Evolutionary conservation across 164 flowering plant genomes (phyloP).

Genomic region (Berberis vulgaris): DNA sequence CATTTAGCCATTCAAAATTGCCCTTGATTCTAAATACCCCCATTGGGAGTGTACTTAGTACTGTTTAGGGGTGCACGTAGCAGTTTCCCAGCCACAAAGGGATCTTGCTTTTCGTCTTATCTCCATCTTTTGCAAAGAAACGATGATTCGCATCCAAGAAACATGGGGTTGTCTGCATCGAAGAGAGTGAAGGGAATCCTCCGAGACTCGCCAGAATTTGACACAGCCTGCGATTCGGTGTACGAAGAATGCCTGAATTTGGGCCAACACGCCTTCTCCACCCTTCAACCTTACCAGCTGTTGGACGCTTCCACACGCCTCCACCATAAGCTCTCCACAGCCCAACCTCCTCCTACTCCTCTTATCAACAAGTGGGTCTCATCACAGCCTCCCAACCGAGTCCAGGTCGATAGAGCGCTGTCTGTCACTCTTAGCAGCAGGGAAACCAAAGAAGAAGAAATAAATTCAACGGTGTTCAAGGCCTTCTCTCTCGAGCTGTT

Average conservation of each 20-base stretch:
- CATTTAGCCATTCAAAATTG: too few species aligned
- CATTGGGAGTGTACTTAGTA: too few species aligned
- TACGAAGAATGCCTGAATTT: conserved; percentile 44
- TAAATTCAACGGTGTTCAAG: conserved; percentile 36
- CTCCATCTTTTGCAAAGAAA: too few species aligned
- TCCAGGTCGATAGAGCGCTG: conserved; percentile 52
- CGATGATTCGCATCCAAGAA: background rate
- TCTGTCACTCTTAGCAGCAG: conserved; percentile 7
- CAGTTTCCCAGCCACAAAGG: too few species aligned
- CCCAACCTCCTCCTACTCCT: conserved; percentile 11
- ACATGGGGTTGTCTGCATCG: conserved; percentile 33
- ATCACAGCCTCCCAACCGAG: conserved; percentile 38
- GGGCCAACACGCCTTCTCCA: conserved; percentile 60
- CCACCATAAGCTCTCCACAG: conserved; percentile 37
- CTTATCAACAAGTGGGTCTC: conserved; percentile 58
- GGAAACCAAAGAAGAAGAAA: conserved; percentile 8
- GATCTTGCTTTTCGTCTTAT: too few species aligned
- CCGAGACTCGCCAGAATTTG: conserved; percentile 35
- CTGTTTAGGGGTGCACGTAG: too few species aligned
- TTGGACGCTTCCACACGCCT: conserved; percentile 46
- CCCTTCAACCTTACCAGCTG: conserved; percentile 77
- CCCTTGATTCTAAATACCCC: too few species aligned
- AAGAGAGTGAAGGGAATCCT: conserved; percentile 37
- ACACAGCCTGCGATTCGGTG: conserved; percentile 43
- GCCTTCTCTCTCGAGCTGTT: conserved; percentile 49